Percentiles rank a stretch among this genome's conserved stretches.
phyloP scores from a whole-genome alignment of 1,139 yeast species.

The Zhuliangozyma blackwelliae region DNA sequence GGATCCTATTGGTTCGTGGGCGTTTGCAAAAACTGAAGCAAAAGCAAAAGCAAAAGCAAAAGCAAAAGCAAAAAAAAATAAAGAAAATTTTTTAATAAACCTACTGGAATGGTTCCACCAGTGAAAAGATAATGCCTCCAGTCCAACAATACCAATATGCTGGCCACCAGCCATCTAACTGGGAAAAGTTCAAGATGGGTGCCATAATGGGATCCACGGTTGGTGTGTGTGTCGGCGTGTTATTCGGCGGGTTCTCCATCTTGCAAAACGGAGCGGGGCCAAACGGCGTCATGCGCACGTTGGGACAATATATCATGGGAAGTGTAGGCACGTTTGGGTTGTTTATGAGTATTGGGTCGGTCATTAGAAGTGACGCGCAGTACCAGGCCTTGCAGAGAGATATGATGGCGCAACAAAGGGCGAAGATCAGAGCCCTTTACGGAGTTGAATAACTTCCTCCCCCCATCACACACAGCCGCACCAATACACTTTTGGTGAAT shows the following conservation, averaged over 20 bases:
- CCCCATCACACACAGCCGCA: neutral
- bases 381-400: slow-evolving; percentile 38
- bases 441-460: slow-evolving; percentile 10
- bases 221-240: slow-evolving; percentile 92
- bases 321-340: slow-evolving; percentile 96
- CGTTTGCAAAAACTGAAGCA: too few relatives aligned
- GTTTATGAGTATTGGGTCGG: slow-evolving; percentile 93
- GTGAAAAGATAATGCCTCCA: slow-evolving; percentile 61
- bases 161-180: slow-evolving; percentile 80
- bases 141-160: slow-evolving; percentile 70
- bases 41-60: too few relatives aligned
- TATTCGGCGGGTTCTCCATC: slow-evolving; percentile 91
- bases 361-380: slow-evolving; percentile 73
- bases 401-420: slow-evolving; percentile 34
- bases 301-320: slow-evolving; percentile 95
- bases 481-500: neutral
- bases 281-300: slow-evolving; percentile 90
- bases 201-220: slow-evolving; percentile 94
- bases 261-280: slow-evolving; percentile 98
- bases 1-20: too few relatives aligned
- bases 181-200: slow-evolving; percentile 98
- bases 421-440: slow-evolving; percentile 31
- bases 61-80: too few relatives aligned
- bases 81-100: too few relatives aligned
- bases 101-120: too few relatives aligned